Percentiles rank a stretch among this genome's conserved stretches.
Conservation (phyloP, 306 rosid species). For the Acacia confusa region DNA sequence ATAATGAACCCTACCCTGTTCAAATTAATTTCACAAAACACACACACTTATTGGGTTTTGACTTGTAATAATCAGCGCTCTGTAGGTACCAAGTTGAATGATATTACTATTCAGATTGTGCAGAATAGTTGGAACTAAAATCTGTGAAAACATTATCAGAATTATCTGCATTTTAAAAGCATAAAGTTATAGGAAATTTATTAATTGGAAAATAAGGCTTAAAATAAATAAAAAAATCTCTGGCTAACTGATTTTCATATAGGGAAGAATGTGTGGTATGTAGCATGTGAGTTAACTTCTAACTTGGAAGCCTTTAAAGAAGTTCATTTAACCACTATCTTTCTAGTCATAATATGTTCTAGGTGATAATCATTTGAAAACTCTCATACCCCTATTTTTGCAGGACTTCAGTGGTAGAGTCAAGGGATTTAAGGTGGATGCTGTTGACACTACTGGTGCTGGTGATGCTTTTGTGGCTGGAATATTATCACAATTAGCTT, state of each 20-base stretch:
- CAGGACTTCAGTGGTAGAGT: constrained; percentile 91
- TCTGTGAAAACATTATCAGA: background rate
- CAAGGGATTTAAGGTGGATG: constrained; percentile 76
- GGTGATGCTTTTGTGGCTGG: constrained; percentile 99
- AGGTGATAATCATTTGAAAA: constrained; percentile 19
- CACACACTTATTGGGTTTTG: background rate
- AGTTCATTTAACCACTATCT: constrained; percentile 8
- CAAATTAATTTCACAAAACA: background rate
- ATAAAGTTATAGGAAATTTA: background rate
- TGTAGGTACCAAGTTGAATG: background rate
- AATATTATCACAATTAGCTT: constrained; percentile 71
- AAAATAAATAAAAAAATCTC: background rate
- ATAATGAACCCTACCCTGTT: background rate
- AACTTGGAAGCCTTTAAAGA: background rate
- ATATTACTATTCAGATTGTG: background rate
- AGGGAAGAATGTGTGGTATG: background rate
- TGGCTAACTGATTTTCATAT: background rate
- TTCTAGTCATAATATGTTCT: constrained; percentile 1
- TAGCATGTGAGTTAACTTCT: constrained; percentile 5
- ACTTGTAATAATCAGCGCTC: constrained; percentile 11
- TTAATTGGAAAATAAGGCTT: background rate
- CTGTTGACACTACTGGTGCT: constrained; percentile 95
- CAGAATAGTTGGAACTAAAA: constrained; percentile 12
- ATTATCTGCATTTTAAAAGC: background rate
- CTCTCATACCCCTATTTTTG: constrained; percentile 22